These are phyloP conservation scores for Fusarium multiceps DNA, from an alignment of 2,329 filamentous ascomycete genomes.

Conservation along the genomic window DNA sequence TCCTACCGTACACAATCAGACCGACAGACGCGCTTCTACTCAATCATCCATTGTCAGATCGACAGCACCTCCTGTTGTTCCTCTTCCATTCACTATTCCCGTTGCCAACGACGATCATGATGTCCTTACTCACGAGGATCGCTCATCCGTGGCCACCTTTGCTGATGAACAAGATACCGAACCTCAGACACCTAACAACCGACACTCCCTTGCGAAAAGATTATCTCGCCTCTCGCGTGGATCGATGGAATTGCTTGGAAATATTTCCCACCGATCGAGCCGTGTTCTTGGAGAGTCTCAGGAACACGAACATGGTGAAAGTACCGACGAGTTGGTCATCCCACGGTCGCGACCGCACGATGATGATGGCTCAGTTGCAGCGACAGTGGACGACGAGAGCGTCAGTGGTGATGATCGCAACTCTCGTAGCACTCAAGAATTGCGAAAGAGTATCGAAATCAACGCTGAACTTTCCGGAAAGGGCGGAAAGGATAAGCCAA, in stretches of 20 bases:
- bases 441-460: conserved; percentile 53
- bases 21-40: conserved; percentile 41
- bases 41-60: conserved; percentile 44
- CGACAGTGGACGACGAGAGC: conserved; percentile 67
- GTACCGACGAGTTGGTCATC: conserved; percentile 60
- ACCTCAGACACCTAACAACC: conserved; percentile 42
- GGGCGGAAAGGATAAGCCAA: conserved; percentile 31
- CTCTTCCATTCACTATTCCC: conserved; percentile 73
- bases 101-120: conserved; percentile 56
- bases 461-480: conserved; percentile 52
- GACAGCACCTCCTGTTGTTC: conserved; percentile 64
- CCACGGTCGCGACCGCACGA: conserved; percentile 49
- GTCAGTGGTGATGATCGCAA: conserved; percentile 54
- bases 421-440: conserved; percentile 41
- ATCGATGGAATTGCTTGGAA: conserved; percentile 59
- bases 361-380: conserved; percentile 65
- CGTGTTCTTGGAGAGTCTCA: conserved; percentile 29
- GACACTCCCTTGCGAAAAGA: conserved; percentile 58
- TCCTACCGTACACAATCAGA: conserved; percentile 18
- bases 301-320: conserved; percentile 50
- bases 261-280: conserved; percentile 54
- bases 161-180: conserved; percentile 68
- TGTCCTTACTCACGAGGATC: conserved; percentile 56
- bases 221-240: conserved; percentile 63
- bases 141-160: conserved; percentile 77